Percentiles rank a stretch among this genome's conserved stretches.
Conservation (phyloP, 2,329 filamentous ascomycete species). For the Clarireedia monteithiana region DNA sequence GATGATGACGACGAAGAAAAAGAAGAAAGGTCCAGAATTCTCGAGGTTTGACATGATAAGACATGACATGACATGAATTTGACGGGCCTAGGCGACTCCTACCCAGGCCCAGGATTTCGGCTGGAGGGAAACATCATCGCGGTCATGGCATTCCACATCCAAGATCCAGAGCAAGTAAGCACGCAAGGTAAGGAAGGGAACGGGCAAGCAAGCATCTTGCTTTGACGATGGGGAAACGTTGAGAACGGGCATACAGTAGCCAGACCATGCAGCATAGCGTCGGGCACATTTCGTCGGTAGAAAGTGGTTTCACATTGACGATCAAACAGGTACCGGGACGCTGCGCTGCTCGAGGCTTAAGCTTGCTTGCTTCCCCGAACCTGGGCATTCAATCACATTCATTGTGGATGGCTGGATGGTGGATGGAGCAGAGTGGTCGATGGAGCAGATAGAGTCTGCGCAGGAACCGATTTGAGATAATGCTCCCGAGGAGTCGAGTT, state of each 20-base stretch:
- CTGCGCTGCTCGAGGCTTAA: not conserved
- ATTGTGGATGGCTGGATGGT: not conserved
- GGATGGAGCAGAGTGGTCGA: too few relatives aligned
- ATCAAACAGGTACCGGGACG: conserved; percentile 22
- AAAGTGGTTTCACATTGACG: conserved; percentile 19
- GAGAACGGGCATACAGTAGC: not conserved
- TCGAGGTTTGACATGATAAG: too few relatives aligned
- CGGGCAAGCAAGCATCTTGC: not conserved
- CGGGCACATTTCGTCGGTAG: not conserved
- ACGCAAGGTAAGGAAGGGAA: not conserved
- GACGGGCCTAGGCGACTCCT: too few relatives aligned
- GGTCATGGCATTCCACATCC: too few relatives aligned
- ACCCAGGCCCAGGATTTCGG: too few relatives aligned
- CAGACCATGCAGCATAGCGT: not conserved
- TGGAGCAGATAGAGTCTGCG: not conserved
- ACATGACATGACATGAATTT: too few relatives aligned
- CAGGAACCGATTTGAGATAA: not conserved
- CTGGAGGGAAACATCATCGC: too few relatives aligned
- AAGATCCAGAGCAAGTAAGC: too few relatives aligned
- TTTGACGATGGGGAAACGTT: not conserved
- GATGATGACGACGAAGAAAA: not conserved
- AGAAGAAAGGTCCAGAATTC: not conserved
- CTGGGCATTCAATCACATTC: not conserved
- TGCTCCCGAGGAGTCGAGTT: not conserved
- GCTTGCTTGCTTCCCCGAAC: not conserved